A percentile compares a stretch with the other conserved stretches of the same genome.
phyloP scores from a whole-genome alignment of 1,139 yeast genomes.

The Suhomyces taliae region DNA sequence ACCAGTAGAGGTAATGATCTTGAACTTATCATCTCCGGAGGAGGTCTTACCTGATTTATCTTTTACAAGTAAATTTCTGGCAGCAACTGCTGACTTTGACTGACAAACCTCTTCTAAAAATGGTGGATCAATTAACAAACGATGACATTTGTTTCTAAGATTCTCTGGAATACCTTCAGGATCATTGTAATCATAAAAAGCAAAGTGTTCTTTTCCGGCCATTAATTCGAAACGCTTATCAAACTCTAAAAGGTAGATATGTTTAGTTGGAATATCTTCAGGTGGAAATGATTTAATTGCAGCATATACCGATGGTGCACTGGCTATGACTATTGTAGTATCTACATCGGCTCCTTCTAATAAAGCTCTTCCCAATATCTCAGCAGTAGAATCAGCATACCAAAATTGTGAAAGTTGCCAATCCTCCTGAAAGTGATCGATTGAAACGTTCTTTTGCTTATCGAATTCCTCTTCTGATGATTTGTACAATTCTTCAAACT shows the following conservation, averaged over 20 bases:
- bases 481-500: constrained; percentile 56
- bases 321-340: constrained; percentile 71
- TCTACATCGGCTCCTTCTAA: constrained; percentile 71
- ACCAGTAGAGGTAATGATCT: constrained; percentile 77
- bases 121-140: constrained; percentile 87
- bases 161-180: constrained; percentile 65
- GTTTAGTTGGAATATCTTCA: constrained; percentile 58
- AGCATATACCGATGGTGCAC: constrained; percentile 92
- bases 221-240: constrained; percentile 73
- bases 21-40: constrained; percentile 45
- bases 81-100: constrained; percentile 68
- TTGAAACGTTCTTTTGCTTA: constrained; percentile 28
- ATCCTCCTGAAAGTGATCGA: constrained; percentile 77
- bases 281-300: constrained; percentile 61
- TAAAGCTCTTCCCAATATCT: constrained; percentile 62
- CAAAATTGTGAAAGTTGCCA: constrained; percentile 95
- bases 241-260: constrained; percentile 73
- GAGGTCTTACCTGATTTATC: constrained; percentile 38
- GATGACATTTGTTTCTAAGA: constrained; percentile 62
- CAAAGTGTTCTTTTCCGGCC: constrained; percentile 67
- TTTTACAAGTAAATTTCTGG: constrained; percentile 53
- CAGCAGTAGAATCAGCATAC: constrained; percentile 77
- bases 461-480: constrained; percentile 59
- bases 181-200: constrained; percentile 69
- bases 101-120: constrained; percentile 82